These are phyloP conservation scores for Chaetomiaceae sp. DNA, from an alignment of 2,329 filamentous ascomycete species.

Conservation along the genomic window DNA sequence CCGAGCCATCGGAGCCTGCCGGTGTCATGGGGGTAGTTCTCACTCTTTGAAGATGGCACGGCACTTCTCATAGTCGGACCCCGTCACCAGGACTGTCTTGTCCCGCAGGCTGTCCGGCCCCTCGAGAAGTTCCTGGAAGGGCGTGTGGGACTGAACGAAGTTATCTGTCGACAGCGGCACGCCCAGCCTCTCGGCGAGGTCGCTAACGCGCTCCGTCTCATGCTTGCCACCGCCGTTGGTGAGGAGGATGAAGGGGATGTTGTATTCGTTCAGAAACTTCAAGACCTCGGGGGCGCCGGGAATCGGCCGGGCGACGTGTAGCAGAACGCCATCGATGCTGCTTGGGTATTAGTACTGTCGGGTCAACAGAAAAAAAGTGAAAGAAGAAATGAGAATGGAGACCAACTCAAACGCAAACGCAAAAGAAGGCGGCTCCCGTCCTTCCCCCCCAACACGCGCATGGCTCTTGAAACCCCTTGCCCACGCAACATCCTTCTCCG, in stretches of 20 bases:
- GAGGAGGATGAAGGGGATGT: conserved; percentile 86
- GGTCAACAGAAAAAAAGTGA: too few species aligned
- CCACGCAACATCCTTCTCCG: not conserved
- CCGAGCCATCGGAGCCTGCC: too few species aligned
- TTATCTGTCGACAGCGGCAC: conserved; percentile 61
- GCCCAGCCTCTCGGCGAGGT: conserved; percentile 62
- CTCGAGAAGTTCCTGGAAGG: conserved; percentile 67
- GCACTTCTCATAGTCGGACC: conserved; percentile 62
- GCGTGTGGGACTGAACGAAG: conserved; percentile 89
- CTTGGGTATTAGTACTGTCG: not conserved
- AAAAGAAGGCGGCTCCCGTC: conserved; percentile 29
- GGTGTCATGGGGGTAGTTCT: not conserved
- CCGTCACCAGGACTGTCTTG: conserved; percentile 70
- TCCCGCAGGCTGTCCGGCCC: conserved; percentile 50
- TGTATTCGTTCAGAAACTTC: conserved; percentile 63
- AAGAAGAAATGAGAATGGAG: not conserved
- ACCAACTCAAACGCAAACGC: conserved; percentile 41
- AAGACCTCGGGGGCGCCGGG: conserved; percentile 73
- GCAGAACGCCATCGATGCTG: conserved; percentile 84
- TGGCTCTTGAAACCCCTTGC: conserved; percentile 8
- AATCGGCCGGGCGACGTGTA: conserved; percentile 74
- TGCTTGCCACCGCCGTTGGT: conserved; percentile 92
- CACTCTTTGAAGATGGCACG: conserved; percentile 70
- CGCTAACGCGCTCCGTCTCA: conserved; percentile 66
- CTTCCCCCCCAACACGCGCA: not conserved